These are phyloP conservation scores for Zostera marina DNA, from an alignment of 116 monocot species.

Conservation along the genomic window DNA sequence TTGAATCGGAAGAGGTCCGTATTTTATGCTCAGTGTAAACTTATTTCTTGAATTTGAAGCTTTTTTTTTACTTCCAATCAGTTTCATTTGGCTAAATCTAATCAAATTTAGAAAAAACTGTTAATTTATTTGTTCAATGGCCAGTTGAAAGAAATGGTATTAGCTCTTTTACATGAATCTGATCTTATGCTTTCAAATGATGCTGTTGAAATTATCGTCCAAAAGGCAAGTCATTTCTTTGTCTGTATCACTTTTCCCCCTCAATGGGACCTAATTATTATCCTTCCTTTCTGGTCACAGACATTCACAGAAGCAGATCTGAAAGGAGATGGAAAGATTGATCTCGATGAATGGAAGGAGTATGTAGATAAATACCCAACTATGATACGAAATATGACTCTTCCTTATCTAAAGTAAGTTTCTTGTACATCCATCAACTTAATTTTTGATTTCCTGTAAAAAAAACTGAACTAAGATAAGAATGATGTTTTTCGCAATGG, in stretches of 20 bases:
- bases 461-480: background rate
- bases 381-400: constrained; percentile 52
- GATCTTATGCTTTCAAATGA: constrained; percentile 61
- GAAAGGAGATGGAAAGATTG: constrained; percentile 72
- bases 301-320: constrained; percentile 62
- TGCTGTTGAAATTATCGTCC: constrained; percentile 55
- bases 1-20: constrained; percentile 74
- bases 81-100: too few relatives aligned
- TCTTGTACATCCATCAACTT: background rate
- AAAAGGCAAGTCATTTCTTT: constrained; percentile 21
- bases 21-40: background rate
- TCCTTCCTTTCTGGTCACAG: constrained; percentile 16
- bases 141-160: constrained; percentile 88
- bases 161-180: constrained; percentile 67
- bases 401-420: constrained; percentile 60
- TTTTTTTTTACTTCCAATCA: background rate
- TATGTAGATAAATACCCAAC: constrained; percentile 60
- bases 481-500: background rate
- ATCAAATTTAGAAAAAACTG: background rate
- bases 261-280: background rate
- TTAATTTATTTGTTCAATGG: background rate
- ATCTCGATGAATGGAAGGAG: constrained; percentile 71
- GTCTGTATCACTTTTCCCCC: too few relatives aligned
- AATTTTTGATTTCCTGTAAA: background rate
- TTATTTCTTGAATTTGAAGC: background rate